phyloP scores from a whole-genome alignment of 495 filamentous ascomycete genomes.

The Hypomontagnella monticulosa region DNA sequence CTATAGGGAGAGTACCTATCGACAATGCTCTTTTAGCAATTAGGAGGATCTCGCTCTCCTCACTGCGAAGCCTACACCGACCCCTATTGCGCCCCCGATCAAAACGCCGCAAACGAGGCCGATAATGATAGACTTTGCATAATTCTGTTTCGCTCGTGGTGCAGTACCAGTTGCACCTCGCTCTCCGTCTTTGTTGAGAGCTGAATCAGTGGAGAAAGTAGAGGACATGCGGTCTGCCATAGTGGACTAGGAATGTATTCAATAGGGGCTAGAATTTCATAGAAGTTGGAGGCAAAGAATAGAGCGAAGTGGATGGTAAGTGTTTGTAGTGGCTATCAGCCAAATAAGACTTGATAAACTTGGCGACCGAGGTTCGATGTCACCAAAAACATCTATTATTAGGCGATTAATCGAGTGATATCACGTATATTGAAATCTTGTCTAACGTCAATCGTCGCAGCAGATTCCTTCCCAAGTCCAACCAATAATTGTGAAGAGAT shows the following conservation, averaged over 20 bases:
- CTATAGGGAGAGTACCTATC: not conserved
- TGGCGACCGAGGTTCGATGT: not conserved
- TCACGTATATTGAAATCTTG: not conserved
- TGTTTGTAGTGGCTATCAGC: not conserved
- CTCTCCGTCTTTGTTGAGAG: not conserved
- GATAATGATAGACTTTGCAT: conserved; percentile 13
- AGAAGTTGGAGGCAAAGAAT: not conserved
- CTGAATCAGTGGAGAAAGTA: not conserved
- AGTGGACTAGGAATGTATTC: not conserved
- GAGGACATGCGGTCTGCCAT: conserved; percentile 6
- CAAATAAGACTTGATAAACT: not conserved
- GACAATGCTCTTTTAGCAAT: not conserved
- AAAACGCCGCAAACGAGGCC: conserved; percentile 15
- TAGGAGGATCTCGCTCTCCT: conserved; percentile 10
- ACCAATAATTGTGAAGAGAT: conserved; percentile 11
- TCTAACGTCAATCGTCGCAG: not conserved
- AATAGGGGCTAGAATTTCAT: not conserved
- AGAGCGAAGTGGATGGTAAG: no score
- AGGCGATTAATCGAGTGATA: not conserved
- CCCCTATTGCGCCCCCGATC: conserved; percentile 12
- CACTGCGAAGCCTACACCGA: conserved; percentile 2
- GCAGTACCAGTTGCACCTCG: not conserved
- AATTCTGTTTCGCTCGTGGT: not conserved
- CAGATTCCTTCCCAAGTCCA: not conserved
- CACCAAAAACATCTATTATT: not conserved